Evolutionary conservation across 495 filamentous ascomycete genomes (phyloP).

Genomic region (Neurospora sp.): DNA sequence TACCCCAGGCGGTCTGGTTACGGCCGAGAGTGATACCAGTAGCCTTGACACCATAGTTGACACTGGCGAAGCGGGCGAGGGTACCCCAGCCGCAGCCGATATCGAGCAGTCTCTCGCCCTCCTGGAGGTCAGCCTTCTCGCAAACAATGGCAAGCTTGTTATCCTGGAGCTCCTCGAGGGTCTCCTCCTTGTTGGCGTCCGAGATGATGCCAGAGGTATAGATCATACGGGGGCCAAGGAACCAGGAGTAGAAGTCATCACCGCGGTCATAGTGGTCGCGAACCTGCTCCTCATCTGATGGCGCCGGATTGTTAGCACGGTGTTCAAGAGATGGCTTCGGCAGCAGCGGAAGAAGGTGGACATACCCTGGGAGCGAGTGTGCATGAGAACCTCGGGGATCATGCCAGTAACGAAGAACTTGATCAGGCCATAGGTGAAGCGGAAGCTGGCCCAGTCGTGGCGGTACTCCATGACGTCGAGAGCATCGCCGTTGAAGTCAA

Average conservation of each 20-base stretch:
- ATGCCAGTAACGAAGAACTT: conserved; percentile 40
- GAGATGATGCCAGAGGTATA: conserved; percentile 79
- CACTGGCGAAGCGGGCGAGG: conserved; percentile 66
- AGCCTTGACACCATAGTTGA: conserved; percentile 66
- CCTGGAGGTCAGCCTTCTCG: conserved; percentile 68
- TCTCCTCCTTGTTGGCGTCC: conserved; percentile 64
- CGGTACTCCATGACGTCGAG: conserved; percentile 74
- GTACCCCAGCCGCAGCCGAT: conserved; percentile 88
- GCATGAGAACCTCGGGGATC: conserved; percentile 67
- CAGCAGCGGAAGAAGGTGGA: background rate
- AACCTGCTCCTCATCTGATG: conserved; percentile 73
- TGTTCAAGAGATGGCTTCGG: background rate
- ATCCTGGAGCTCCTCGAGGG: conserved; percentile 77
- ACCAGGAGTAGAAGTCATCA: conserved; percentile 85
- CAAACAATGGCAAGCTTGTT: conserved; percentile 82
- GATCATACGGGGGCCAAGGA: conserved; percentile 84
- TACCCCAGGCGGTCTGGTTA: conserved; percentile 81
- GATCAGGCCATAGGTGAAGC: conserved; percentile 61
- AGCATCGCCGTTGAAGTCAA: conserved; percentile 76
- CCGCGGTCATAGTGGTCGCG: conserved; percentile 81
- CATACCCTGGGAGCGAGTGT: conserved; percentile 64
- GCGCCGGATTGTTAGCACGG: conserved; percentile 8
- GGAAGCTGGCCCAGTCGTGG: conserved; percentile 81
- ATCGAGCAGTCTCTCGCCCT: conserved; percentile 65
- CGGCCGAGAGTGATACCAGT: conserved; percentile 75